Conservation (phyloP, 75 land plant species). For the Picea sitchensis region DNA sequence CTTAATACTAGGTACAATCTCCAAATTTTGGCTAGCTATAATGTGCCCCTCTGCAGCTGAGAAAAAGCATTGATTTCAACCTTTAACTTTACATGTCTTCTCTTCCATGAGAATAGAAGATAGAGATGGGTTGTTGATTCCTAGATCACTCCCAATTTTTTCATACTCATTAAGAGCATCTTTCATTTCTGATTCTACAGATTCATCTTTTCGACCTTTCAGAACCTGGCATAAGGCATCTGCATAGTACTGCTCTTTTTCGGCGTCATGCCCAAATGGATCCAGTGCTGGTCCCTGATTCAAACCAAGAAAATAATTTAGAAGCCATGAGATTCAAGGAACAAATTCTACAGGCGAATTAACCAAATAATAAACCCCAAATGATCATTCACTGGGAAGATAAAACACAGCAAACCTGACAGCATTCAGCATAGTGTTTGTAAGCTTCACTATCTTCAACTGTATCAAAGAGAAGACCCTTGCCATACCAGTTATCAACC, state of each 20-base stretch:
- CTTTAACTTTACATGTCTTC: no score
- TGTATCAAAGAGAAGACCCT: slow-evolving; percentile 63
- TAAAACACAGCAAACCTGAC: slow-evolving; percentile 43
- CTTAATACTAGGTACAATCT: no score
- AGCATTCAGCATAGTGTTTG: slow-evolving; percentile 69
- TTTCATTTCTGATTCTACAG: slow-evolving; percentile 54
- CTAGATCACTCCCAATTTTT: slow-evolving; percentile 33
- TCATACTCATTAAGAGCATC: slow-evolving; percentile 61
- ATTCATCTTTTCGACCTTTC: slow-evolving; percentile 42
- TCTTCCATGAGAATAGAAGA: no score
- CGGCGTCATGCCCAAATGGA: slow-evolving; percentile 40
- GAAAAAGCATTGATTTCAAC: no score
- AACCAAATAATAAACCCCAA: not conserved
- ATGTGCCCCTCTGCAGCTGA: no score
- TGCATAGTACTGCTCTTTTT: slow-evolving; percentile 52
- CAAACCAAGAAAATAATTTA: not conserved
- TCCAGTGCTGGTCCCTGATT: slow-evolving; percentile 63
- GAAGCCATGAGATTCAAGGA: not conserved
- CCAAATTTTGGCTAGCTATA: no score
- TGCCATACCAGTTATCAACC: slow-evolving; percentile 74
- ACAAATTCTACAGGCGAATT: not conserved
- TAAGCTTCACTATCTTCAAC: slow-evolving; percentile 76
- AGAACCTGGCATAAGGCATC: slow-evolving; percentile 30
- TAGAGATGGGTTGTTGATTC: no score
- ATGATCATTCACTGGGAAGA: not conserved